Evolutionary conservation across 2,329 filamentous ascomycete genomes (phyloP), one percentile per base, ranked within the genome.

Genomic region (Gremmenia infestans): DNA sequence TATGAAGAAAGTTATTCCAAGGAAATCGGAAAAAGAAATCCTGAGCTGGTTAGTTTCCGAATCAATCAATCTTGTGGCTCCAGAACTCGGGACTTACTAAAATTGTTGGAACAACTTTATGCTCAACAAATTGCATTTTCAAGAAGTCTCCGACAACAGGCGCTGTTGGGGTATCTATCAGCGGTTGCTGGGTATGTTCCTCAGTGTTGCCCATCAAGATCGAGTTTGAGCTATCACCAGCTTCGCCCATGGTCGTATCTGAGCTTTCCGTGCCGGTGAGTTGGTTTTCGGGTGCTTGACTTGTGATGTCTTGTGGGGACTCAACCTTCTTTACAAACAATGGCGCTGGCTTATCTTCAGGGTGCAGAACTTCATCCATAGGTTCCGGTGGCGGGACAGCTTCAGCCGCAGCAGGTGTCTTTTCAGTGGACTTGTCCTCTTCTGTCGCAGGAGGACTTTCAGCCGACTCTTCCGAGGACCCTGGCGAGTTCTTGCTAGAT

Each of bases 1-100:
- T 99, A 74, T 99, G 94, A 46, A 99, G 81, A 70, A 99, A 99
- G 72, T 99, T 99, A 73, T 99, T 99, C 94, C 94, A 99, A 1
- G 94, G 93, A 68, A 97, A 99, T 57, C 88, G 85, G 77, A 99
- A 99, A 75, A 99, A 99, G 77, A 97, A 97, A 55, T 91, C 89
- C 91, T 95, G 62, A 11, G 56, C 32, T 35, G 25, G 45, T 68
- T 60, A 60, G 56, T 66, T 32, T 5, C 22, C 8, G 12, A 45
- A 32, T n/a, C 3, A 45, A 32, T n/a, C 3, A n/a, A n/a, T 35
- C 2, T 5, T 35, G 35, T 12, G 28, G 43, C 25, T 25, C 45
- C 15, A 14, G 48, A 43, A 11, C 4, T 19, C 37, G 17, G 12
- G 40, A 75, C 87, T 80, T 80, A 96, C 91, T 71, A 99, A 74